A percentile compares a stretch with the other conserved stretches of the same genome.
phyloP scores from a whole-genome alignment of 2,329 filamentous ascomycete genomes.

The Colletotrichum liriopes region DNA sequence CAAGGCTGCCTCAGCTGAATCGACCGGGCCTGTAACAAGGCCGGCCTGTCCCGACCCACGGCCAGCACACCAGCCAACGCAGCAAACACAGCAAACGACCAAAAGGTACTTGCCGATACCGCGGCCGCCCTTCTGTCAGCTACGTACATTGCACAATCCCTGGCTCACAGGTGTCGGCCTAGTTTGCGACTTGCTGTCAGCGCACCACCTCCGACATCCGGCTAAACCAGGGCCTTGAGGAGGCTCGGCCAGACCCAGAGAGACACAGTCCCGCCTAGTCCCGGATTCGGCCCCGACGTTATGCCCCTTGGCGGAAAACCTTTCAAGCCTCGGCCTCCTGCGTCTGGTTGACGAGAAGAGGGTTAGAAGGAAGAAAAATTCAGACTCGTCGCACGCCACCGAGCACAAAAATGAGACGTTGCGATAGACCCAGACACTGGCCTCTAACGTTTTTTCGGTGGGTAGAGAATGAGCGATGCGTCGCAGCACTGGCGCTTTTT shows the following conservation, averaged over 20 bases:
- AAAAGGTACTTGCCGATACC: neutral
- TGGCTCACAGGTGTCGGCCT: neutral
- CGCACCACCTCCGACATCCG: conserved; percentile 5
- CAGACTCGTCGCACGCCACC: conserved; percentile 25
- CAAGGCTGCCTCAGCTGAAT: conserved; percentile 21
- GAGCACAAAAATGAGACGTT: conserved; percentile 32
- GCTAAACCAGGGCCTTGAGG: neutral
- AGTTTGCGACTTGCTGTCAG: neutral
- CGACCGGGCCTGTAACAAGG: neutral
- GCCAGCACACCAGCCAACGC: conserved; percentile 11
- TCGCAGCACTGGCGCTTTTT: conserved; percentile 22
- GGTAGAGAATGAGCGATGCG: conserved; percentile 12
- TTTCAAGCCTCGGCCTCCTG: neutral
- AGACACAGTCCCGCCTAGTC: neutral
- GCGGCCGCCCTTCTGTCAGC: neutral
- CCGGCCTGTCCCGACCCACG: neutral
- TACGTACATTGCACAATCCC: neutral
- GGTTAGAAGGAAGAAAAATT: conserved; percentile 10
- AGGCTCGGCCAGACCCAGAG: too few relatives aligned
- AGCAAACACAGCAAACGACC: conserved; percentile 6
- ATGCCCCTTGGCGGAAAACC: conserved; percentile 3
- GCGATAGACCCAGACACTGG: conserved; percentile 20
- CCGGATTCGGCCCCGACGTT: neutral
- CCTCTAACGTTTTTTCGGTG: conserved; percentile 30
- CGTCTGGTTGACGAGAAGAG: neutral